Evolutionary conservation across 1,284 basidiomycete species (phyloP), one percentile per base, ranked within the genome.

Genomic region (Cutaneotrichosporon sp.): DNA sequence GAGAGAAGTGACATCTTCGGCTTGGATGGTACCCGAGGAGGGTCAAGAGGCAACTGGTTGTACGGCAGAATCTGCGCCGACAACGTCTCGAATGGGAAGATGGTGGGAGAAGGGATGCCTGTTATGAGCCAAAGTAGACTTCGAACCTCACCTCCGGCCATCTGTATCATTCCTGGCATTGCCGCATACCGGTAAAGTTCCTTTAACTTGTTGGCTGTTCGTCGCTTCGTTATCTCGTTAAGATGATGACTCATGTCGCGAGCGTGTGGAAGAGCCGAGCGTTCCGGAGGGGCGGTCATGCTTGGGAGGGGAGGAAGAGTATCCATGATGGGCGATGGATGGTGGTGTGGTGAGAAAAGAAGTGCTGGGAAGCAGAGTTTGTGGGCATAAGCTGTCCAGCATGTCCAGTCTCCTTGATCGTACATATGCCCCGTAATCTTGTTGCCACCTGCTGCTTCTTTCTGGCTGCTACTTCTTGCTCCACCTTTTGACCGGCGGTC

Each of bases 181-280:
- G 43, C 37, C 29, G 60, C 55, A 46, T 74, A 76, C 51, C 62
- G 60, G 61, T 75, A 76, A 44, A 75, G 56, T 48, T 71, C 68
- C 60, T 90, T 90, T 51, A 90, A 74, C 3, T 84, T 83, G 39
- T 82, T 85, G 2, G 74, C 60, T 27, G 65, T 52, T 29, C 87
- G 76, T 33, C 80, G 78, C 56, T 76, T 78, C 3, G 84, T 75
- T 29, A 85, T 57, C 16, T 76, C 69, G 19, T 80, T 82, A n/a
- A 85, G 65, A 61, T 84, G 83, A 62, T 84, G 81, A 24, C 76
- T 78, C 45, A 84, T 70, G 67, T 84, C 82, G 52, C 81, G 74
- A 1, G 84, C 70, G 11, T 66, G 62, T 7, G 75, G 73, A 35
- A 72, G 57, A 10, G 24, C 20, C 33, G 25, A 10, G 3, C 20